Evolutionary conservation across 2,329 filamentous ascomycete genomes (phyloP), one percentile per base, ranked within the genome.

Genomic region (Penicillium sp.): DNA sequence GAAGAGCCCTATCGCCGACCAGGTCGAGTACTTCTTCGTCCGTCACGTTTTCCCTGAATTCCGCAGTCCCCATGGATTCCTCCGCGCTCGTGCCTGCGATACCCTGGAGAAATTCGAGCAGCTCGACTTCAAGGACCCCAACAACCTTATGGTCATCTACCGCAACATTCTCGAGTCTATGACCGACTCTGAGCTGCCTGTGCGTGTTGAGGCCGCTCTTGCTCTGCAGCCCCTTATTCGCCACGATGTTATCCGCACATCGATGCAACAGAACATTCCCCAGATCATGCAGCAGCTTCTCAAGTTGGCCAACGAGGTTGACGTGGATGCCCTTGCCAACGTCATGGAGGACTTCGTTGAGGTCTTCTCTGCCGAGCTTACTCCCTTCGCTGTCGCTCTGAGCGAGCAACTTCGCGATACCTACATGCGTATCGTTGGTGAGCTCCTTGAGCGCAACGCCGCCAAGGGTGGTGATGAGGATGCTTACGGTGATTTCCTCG

Each of bases 331-430:
- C 5, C 81, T 99, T 39, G 93, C 94, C 21, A 97, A 97, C 68
- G 94, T 99, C 38, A 99, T 99, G 94, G 94, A 99, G 75, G 94
- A 99, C 70, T 99, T 99, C 70, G 94, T 99, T 43, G 94, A 99
- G 74, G 92, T 97, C 2, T 99, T 99, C 70, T 93, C 94, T n/a
- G 84, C 91, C 3, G 94, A 99, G 72, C 83, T 99, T 44, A 97
- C 94, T 5, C 94, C 94, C 3, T 99, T 99, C 67, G 94, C 94
- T 10, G 93, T 99, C 31, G 94, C 94, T 4, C 81, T 99, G 4
- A 96, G 92, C 68, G 92, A 97, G 76, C 94, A 99, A 75, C 81
- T 99, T 45, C 88, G 93, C 41, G 94, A 99, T 68, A 99, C 94
- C 0, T 99, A 99, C 67, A 82, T 99, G 62, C 86, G 94, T 53